These are phyloP conservation scores for Magnaporthiopsis rhizophila DNA, from an alignment of 2,329 filamentous ascomycete species.

Conservation along the genomic window DNA sequence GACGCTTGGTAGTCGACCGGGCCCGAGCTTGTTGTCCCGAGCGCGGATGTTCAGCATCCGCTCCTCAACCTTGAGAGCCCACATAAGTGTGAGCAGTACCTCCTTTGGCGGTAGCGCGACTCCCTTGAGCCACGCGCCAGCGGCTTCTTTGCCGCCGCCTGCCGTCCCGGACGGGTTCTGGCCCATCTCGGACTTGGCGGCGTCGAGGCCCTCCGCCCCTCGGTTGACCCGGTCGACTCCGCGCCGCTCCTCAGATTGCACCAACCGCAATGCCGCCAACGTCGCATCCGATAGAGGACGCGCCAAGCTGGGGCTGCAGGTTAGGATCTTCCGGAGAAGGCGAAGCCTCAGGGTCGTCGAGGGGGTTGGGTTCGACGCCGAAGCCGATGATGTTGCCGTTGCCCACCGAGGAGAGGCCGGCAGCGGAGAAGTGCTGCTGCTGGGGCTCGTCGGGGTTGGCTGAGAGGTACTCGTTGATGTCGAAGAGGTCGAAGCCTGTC, in stretches of 20 bases:
- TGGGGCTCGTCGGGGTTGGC: slow-evolving; percentile 3
- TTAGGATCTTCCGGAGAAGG: slow-evolving; percentile 57
- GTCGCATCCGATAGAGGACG: slow-evolving; percentile 67
- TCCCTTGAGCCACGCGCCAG: neutral
- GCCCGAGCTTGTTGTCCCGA: neutral
- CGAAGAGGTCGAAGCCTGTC: slow-evolving; percentile 27
- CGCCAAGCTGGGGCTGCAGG: slow-evolving; percentile 67
- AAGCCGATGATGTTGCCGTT: slow-evolving; percentile 36
- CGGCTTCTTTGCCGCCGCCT: neutral
- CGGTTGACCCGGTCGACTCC: slow-evolving; percentile 32
- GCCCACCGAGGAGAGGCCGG: slow-evolving; percentile 22
- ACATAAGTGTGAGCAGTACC: slow-evolving; percentile 38
- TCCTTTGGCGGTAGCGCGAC: slow-evolving; percentile 36
- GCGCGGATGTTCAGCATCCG: slow-evolving; percentile 22
- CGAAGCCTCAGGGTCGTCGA: slow-evolving; percentile 53
- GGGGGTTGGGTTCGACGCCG: slow-evolving; percentile 44
- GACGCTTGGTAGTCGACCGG: slow-evolving; percentile 10
- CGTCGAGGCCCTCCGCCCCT: slow-evolving; percentile 1
- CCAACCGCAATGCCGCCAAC: slow-evolving; percentile 65
- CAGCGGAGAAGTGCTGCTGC: slow-evolving; percentile 16
- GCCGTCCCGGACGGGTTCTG: neutral
- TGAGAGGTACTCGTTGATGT: slow-evolving; percentile 41
- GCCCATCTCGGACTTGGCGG: neutral
- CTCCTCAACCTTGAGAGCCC: slow-evolving; percentile 36
- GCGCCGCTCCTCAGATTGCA: slow-evolving; percentile 44